phyloP scores from a whole-genome alignment of 345 rosid species.

The Syzygium aromaticum region DNA sequence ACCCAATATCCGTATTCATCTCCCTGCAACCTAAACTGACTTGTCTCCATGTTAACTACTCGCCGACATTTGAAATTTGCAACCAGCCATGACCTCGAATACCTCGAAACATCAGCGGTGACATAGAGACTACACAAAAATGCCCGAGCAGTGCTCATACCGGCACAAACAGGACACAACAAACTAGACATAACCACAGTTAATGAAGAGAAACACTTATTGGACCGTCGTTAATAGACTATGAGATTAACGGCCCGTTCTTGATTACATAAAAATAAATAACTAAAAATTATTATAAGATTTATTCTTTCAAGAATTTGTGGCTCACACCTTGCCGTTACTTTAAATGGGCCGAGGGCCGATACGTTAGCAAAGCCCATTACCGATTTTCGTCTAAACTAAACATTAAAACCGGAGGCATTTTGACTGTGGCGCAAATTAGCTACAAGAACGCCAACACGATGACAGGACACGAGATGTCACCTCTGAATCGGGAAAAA shows the following conservation, averaged over 20 bases:
- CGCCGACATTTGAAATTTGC: neutral
- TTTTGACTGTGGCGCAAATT: neutral
- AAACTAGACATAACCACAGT: neutral
- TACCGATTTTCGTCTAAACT: neutral
- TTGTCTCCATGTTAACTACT: rapidly evolving
- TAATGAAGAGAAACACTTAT: too few species aligned
- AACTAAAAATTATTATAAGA: too few species aligned
- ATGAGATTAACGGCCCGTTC: too few species aligned
- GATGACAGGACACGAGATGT: neutral
- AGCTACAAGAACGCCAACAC: neutral
- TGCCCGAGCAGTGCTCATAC: neutral
- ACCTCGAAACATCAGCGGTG: rapidly evolving
- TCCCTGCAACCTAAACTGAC: neutral
- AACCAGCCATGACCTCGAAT: neutral
- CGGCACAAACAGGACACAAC: neutral
- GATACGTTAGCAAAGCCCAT: too few species aligned
- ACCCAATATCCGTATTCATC: neutral
- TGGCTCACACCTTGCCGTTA: too few species aligned
- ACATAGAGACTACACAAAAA: neutral
- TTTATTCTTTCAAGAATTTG: too few species aligned
- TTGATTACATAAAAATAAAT: too few species aligned
- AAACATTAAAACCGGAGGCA: neutral
- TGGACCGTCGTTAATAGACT: too few species aligned
- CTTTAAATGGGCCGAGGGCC: too few species aligned
- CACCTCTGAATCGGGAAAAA: neutral